Evolutionary conservation across 192 early-diverging fungal genomes (phyloP).

Genomic region (Entomortierella beljakovae): DNA sequence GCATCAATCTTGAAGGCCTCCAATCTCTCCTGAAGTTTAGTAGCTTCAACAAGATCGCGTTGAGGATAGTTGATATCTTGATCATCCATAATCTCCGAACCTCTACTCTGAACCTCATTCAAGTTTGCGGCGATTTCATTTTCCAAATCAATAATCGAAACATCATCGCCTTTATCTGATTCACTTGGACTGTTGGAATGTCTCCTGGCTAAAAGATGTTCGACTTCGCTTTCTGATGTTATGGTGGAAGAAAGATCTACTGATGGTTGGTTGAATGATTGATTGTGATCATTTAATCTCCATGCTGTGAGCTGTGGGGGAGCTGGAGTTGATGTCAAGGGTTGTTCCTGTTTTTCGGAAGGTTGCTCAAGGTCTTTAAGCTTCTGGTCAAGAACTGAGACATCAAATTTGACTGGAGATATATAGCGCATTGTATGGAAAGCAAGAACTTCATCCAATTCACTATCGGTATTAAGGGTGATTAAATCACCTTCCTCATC

Average conservation of each 20-base stretch:
- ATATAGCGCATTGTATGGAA: slow-evolving; percentile 31
- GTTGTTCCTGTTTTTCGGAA: not conserved
- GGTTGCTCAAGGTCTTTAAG: not conserved
- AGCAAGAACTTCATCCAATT: slow-evolving; percentile 43
- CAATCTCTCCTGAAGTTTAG: slow-evolving; percentile 23
- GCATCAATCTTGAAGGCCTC: slow-evolving; percentile 38
- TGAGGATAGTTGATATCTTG: slow-evolving; percentile 33
- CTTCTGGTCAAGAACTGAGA: slow-evolving; percentile 1
- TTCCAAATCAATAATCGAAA: slow-evolving; percentile 40
- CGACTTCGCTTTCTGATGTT: slow-evolving; percentile 5
- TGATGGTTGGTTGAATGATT: not conserved
- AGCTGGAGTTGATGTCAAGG: not conserved
- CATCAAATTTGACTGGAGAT: slow-evolving; percentile 38
- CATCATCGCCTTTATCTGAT: slow-evolving; percentile 38
- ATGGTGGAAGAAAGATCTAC: slow-evolving; percentile 3
- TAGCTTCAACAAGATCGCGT: slow-evolving; percentile 21
- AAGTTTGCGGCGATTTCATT: slow-evolving; percentile 9
- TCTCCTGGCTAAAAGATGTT: not conserved
- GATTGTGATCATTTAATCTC: slow-evolving; percentile 5
- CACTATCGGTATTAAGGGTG: slow-evolving; percentile 41
- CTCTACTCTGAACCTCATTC: too few relatives aligned
- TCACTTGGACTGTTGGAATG: slow-evolving; percentile 12
- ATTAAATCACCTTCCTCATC: slow-evolving; percentile 48
- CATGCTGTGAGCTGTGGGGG: slow-evolving; percentile 12
- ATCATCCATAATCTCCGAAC: not conserved